These are phyloP conservation scores for Amanita jacksonii DNA, from an alignment of 768 basidiomycete species.

Conservation along the genomic window DNA sequence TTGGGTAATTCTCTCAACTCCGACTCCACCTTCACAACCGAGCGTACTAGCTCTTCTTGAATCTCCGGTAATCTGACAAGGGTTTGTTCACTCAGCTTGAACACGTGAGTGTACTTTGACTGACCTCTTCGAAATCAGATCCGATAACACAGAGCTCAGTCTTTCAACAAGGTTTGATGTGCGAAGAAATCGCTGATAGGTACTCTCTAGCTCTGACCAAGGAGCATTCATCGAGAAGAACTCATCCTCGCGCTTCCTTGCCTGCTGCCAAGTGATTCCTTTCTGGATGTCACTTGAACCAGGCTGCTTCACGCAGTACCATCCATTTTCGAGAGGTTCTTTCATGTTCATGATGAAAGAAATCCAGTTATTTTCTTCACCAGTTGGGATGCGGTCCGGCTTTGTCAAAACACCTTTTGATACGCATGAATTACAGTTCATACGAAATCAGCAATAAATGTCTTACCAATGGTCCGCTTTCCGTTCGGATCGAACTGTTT, in stretches of 20 bases:
- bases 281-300: constrained; percentile 38
- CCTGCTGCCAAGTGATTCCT: constrained; percentile 51
- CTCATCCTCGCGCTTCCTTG: constrained; percentile 42
- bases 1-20: constrained; percentile 29
- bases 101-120: constrained; percentile 9
- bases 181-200: constrained; percentile 43
- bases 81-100: too few species aligned
- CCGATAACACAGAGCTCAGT: constrained; percentile 51
- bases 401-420: constrained; percentile 70
- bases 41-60: constrained; percentile 42
- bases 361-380: constrained; percentile 45
- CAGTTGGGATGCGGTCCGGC: constrained; percentile 50
- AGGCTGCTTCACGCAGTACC: constrained; percentile 42
- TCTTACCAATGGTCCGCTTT: constrained; percentile 55
- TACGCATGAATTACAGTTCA: background rate
- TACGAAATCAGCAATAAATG: background rate
- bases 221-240: constrained; percentile 46
- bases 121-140: constrained; percentile 53
- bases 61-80: constrained; percentile 50
- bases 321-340: constrained; percentile 34
- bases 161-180: constrained; percentile 48
- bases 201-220: constrained; percentile 44
- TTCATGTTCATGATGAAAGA: constrained; percentile 39
- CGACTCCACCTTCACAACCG: constrained; percentile 30
- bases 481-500: constrained; percentile 53